Evolutionary conservation across 225 moss, liverwort and hornwort species (phyloP).

Genomic region (Anthoceros angustus): DNA sequence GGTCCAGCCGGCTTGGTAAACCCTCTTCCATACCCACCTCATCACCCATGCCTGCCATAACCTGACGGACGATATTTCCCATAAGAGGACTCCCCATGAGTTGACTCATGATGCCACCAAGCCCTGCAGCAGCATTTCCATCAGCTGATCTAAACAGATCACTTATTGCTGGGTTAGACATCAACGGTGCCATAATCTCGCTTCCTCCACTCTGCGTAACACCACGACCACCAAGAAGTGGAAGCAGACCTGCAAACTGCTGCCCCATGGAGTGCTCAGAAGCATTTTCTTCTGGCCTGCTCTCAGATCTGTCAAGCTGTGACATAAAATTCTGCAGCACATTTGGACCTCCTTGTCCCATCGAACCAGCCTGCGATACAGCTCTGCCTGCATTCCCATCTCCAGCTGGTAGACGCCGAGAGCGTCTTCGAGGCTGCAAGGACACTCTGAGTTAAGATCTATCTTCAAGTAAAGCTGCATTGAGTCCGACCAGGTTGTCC

Average conservation of each 20-base stretch:
- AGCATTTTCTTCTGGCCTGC: conserved; percentile 22
- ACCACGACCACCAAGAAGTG: conserved; percentile 39
- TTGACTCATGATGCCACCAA: conserved; percentile 53
- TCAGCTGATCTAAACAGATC: conserved; percentile 13
- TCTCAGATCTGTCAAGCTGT: conserved; percentile 23
- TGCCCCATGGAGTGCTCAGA: conserved; percentile 18
- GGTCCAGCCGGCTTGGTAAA: conserved; percentile 20
- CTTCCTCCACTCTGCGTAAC: conserved; percentile 30
- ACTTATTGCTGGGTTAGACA: conserved; percentile 6
- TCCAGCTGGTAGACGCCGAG: conserved; percentile 35
- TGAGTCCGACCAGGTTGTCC: not conserved
- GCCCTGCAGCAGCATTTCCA: conserved; percentile 18
- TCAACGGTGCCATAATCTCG: conserved; percentile 25
- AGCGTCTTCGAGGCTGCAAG: conserved; percentile 60
- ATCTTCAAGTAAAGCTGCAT: conserved; percentile 9
- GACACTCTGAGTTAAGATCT: not conserved
- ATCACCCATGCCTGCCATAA: conserved; percentile 63
- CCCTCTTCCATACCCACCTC: conserved; percentile 16
- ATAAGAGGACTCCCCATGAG: conserved; percentile 77
- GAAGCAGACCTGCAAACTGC: conserved; percentile 25
- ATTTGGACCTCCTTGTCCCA: conserved; percentile 23
- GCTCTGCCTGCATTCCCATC: conserved; percentile 9
- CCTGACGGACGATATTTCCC: conserved; percentile 72
- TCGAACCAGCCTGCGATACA: conserved; percentile 4
- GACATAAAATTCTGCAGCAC: conserved; percentile 28